phyloP scores from a whole-genome alignment of 257 asterid species.

The Thymus mandschuricus region DNA sequence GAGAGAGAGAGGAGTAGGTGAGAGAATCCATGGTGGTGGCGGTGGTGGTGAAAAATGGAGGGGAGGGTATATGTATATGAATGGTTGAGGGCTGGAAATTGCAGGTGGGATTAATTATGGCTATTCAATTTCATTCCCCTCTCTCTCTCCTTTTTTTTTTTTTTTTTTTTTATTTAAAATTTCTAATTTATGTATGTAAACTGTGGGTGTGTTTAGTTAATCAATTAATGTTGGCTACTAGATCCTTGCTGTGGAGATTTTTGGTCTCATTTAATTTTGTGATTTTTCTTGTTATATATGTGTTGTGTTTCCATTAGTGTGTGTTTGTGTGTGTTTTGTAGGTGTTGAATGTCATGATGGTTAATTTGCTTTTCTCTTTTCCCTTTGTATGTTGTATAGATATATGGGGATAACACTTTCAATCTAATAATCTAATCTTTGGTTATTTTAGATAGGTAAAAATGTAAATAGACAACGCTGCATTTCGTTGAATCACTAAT shows the following conservation, averaged over 20 bases:
- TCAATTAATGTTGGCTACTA: slow-evolving; percentile 20
- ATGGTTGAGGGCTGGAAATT: slow-evolving; percentile 42
- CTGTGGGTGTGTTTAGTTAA: slow-evolving; percentile 28
- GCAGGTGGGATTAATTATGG: slow-evolving; percentile 46
- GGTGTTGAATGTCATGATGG: too few relatives aligned
- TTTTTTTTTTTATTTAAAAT: neutral
- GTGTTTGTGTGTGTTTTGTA: too few relatives aligned
- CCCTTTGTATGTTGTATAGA: too few relatives aligned
- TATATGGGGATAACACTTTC: too few relatives aligned
- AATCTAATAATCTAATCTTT: too few relatives aligned
- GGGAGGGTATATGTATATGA: slow-evolving; percentile 28
- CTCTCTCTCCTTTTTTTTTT: too few relatives aligned
- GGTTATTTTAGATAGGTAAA: too few relatives aligned
- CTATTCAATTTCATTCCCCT: slow-evolving; percentile 1
- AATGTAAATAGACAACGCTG: too few relatives aligned
- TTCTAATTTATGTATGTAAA: neutral
- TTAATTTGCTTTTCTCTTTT: too few relatives aligned
- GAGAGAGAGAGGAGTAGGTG: slow-evolving; percentile 47
- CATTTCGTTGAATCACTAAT: too few relatives aligned
- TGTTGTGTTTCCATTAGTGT: too few relatives aligned
- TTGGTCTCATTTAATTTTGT: neutral
- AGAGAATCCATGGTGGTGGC: slow-evolving; percentile 47
- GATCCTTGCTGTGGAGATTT: neutral
- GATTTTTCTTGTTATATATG: neutral
- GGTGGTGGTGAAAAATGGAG: neutral